Conservation (phyloP, 2,329 filamentous ascomycete species). For the Apiospora rasikravindrae region DNA sequence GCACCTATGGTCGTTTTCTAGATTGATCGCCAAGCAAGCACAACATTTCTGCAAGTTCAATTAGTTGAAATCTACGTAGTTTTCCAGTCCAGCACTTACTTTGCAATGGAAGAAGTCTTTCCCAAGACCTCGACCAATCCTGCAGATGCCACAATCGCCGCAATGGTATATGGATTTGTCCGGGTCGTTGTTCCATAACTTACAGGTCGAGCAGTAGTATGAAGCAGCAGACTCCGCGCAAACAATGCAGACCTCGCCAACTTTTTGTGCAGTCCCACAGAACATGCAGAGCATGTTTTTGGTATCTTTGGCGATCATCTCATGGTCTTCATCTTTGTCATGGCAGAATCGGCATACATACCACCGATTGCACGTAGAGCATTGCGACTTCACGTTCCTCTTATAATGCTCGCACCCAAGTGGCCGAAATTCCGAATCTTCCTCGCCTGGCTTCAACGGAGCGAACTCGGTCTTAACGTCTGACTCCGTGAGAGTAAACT, state of each 20-base stretch:
- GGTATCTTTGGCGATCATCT: slow-evolving; percentile 80
- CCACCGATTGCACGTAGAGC: slow-evolving; percentile 87
- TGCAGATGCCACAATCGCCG: slow-evolving; percentile 92
- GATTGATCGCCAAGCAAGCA: slow-evolving; percentile 90
- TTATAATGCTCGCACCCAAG: slow-evolving; percentile 93
- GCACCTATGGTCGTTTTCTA: slow-evolving; percentile 85
- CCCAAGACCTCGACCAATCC: slow-evolving; percentile 86
- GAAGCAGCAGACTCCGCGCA: slow-evolving; percentile 81
- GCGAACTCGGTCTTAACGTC: slow-evolving; percentile 73
- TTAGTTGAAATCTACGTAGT: slow-evolving; percentile 20
- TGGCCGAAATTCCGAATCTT: slow-evolving; percentile 44
- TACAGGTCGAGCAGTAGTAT: slow-evolving; percentile 94
- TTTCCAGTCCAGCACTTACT: slow-evolving; percentile 53
- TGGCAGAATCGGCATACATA: slow-evolving; percentile 96
- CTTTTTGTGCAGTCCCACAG: slow-evolving; percentile 83
- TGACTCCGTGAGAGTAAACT: slow-evolving; percentile 59
- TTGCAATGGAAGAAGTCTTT: slow-evolving; percentile 99
- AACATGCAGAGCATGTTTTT: slow-evolving; percentile 98
- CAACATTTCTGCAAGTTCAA: slow-evolving; percentile 71
- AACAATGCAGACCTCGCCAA: slow-evolving; percentile 75
- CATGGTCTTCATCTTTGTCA: slow-evolving; percentile 80
- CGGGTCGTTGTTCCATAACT: slow-evolving; percentile 94
- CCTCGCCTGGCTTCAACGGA: slow-evolving; percentile 54
- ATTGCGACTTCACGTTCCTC: slow-evolving; percentile 95
- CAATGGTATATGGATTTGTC: slow-evolving; percentile 96